Evolutionary conservation across 2,329 filamentous ascomycete genomes (phyloP).

Genomic region (Ascochyta clinopodiicola): DNA sequence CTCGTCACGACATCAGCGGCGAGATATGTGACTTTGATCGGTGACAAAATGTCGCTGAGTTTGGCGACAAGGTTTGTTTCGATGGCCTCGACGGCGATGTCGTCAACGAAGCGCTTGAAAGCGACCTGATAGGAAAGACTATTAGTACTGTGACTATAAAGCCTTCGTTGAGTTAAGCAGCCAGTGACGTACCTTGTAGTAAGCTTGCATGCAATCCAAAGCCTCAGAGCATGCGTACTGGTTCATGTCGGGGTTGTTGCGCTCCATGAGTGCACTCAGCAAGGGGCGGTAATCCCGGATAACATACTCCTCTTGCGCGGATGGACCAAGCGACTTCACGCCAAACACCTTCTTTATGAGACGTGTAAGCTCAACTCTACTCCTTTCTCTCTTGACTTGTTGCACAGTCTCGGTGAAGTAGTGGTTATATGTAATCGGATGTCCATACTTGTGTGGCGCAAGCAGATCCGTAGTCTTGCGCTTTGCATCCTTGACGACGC

Average conservation of each 20-base stretch:
- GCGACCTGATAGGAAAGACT: constrained; percentile 49
- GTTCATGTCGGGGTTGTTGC: constrained; percentile 47
- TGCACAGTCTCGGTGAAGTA: constrained; percentile 47
- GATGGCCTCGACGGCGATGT: constrained; percentile 53
- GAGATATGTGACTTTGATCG: constrained; percentile 26
- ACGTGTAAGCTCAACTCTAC: constrained; percentile 31
- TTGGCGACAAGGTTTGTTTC: constrained; percentile 50
- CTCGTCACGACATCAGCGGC: background rate
- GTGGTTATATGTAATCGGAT: constrained; percentile 53
- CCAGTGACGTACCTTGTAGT: constrained; percentile 56
- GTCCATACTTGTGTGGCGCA: constrained; percentile 15
- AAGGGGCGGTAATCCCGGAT: background rate
- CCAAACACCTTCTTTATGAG: background rate
- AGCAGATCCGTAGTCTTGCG: constrained; percentile 2
- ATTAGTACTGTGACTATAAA: too few relatives aligned
- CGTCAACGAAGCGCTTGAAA: constrained; percentile 54
- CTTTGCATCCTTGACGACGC: background rate
- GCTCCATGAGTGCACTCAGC: constrained; percentile 7
- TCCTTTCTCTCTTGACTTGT: constrained; percentile 31
- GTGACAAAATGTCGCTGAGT: constrained; percentile 51
- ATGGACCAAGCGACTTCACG: background rate
- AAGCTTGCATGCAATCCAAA: constrained; percentile 44
- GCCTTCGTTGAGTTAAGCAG: too few relatives aligned
- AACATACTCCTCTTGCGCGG: background rate
- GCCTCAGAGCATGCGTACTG: constrained; percentile 47